Evolutionary conservation across 495 filamentous ascomycete genomes (phyloP), one percentile per base, ranked within the genome.

Genomic region (Neurospora sp.): DNA sequence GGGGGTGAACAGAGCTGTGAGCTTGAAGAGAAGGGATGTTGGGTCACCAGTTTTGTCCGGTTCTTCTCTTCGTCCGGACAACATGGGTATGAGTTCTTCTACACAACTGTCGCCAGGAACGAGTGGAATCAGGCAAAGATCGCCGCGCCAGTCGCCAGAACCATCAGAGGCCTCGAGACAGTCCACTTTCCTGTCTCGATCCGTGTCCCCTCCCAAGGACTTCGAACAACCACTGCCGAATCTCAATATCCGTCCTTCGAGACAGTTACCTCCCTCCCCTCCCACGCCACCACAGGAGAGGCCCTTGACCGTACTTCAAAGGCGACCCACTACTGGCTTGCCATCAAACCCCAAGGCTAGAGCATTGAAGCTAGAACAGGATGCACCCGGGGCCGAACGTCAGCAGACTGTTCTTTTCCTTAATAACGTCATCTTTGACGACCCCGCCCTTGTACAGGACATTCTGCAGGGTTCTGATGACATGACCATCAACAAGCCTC

Each of bases 321-420:
- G 82, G 74, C 83, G 84, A 3, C 79, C 80, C 9, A 86, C 86
- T 0, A 84, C 83, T 15, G 86, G 86, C 17, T 77, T 88, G 8
- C 86, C 86, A 0, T 82, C 82, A 10, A 86, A 87, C 69, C 86
- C 86, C 13, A 80, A 81, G 34, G 80, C 85, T n/a, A 80, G 83
- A 69, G 82, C 78, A n/a, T 73, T 84, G 70, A 79, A 77, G 38
- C 62, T 83, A 38, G 73, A 73, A 8, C 76, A 77, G 37, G 81
- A 84, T 21, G 70, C 77, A 31, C 54, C 72, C 3, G 70, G 72
- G 2, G 73, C 75, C 15, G 80, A 78, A 69, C 78, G 80, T 39
- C 79, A 85, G 39, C 83, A 84, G 54, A 88, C 85, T 38, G 80
- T 87, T 24, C 82, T 88, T 82, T 85, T 86, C 59, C 77, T 88